These are phyloP conservation scores for Alternaria viburni DNA, from an alignment of 2,329 filamentous ascomycete genomes.

Conservation along the genomic window DNA sequence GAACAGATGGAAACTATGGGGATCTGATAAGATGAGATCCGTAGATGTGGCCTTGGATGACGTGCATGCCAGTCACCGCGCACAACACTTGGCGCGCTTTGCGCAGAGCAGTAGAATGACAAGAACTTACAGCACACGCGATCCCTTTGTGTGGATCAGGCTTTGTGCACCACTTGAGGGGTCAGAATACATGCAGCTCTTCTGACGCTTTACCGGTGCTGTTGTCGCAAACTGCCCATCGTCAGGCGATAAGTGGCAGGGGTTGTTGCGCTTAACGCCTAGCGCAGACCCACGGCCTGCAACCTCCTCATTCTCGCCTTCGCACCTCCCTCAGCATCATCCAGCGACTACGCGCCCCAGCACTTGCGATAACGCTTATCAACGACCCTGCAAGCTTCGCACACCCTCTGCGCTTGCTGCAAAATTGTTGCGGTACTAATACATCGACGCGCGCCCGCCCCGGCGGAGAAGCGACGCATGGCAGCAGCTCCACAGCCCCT, in stretches of 20 bases:
- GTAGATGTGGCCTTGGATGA: slow-evolving; percentile 22
- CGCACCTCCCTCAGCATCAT: slow-evolving; percentile 33
- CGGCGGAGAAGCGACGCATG: slow-evolving; percentile 38
- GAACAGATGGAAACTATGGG: slow-evolving; percentile 5
- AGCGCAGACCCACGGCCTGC: slow-evolving; percentile 17
- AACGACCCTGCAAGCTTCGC: slow-evolving; percentile 1
- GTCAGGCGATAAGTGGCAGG: slow-evolving; percentile 20
- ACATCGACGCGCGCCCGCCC: slow-evolving; percentile 22
- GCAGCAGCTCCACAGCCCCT: slow-evolving; percentile 27
- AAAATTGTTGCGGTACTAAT: slow-evolving; percentile 31
- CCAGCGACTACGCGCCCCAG: slow-evolving; percentile 23
- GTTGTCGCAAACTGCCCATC: slow-evolving; percentile 7
- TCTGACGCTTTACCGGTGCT: background rate
- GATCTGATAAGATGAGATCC: slow-evolving; percentile 31
- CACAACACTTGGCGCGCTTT: slow-evolving; percentile 9
- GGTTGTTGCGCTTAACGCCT: slow-evolving; percentile 1
- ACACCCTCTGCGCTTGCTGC: slow-evolving; percentile 26
- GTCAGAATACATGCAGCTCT: background rate
- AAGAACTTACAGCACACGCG: background rate
- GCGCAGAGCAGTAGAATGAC: slow-evolving; percentile 2
- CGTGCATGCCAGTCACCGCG: slow-evolving; percentile 23
- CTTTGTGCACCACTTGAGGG: background rate
- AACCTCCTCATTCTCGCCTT: slow-evolving; percentile 21
- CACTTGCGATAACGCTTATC: slow-evolving; percentile 6
- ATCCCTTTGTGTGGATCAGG: background rate